Percentiles rank a stretch among this genome's conserved stretches.
These are phyloP conservation scores for Grosmannia huntii DNA, from an alignment of 2,329 filamentous ascomycete genomes.

Conservation along the genomic window DNA sequence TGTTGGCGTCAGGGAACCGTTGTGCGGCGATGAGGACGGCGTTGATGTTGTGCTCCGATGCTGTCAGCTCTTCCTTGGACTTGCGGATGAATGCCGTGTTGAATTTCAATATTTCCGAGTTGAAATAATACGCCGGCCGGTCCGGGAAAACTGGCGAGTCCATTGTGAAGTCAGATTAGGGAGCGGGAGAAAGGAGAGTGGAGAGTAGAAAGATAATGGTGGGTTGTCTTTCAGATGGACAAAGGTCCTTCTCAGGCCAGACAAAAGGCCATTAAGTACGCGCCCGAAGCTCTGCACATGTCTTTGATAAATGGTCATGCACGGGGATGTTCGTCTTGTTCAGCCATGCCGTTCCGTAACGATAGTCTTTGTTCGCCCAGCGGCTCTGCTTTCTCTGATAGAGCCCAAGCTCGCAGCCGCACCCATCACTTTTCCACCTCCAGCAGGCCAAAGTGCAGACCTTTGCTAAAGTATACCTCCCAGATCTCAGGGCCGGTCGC, in stretches of 20 bases:
- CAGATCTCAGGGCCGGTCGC: constrained; percentile 2
- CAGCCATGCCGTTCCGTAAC: too few species aligned
- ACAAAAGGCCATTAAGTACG: too few species aligned
- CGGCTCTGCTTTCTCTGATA: background rate
- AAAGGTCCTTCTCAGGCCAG: background rate
- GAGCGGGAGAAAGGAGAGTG: background rate
- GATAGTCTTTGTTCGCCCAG: too few species aligned
- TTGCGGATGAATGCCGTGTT: background rate
- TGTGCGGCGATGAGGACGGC: background rate
- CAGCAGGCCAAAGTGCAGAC: constrained; percentile 5
- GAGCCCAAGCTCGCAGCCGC: too few species aligned
- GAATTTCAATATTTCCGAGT: background rate
- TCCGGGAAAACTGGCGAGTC: background rate
- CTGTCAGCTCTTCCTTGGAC: background rate
- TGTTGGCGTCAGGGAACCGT: too few species aligned
- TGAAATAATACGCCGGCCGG: background rate
- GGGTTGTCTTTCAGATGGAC: background rate
- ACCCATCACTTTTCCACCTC: constrained; percentile 4
- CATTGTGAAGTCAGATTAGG: background rate
- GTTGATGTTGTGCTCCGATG: background rate
- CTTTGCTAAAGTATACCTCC: constrained; percentile 1
- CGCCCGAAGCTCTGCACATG: too few species aligned
- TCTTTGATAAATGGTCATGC: too few species aligned
- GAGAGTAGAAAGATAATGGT: too few species aligned
- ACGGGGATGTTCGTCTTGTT: too few species aligned